Conservation (phyloP, 2,329 filamentous ascomycete genomes). For the Neofusicoccum ribis region DNA sequence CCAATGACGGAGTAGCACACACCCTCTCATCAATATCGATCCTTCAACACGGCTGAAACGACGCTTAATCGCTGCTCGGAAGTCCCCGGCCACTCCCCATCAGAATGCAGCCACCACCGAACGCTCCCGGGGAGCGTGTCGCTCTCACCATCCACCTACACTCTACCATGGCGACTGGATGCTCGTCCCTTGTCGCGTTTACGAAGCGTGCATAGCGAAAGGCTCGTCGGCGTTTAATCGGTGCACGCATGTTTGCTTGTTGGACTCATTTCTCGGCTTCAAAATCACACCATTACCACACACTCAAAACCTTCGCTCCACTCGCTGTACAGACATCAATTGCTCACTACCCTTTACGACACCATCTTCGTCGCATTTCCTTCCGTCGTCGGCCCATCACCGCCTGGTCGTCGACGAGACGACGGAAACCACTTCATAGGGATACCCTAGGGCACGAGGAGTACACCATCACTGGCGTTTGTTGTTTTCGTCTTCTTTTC, state of each 20-base stretch:
- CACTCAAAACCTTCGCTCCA: conserved; percentile 1
- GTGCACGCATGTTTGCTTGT: conserved; percentile 12
- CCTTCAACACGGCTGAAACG: conserved; percentile 7
- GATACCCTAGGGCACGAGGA: conserved; percentile 18
- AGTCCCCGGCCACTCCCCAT: background rate
- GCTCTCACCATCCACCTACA: background rate
- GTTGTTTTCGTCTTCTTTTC: background rate
- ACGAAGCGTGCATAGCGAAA: conserved; percentile 21
- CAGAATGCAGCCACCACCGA: background rate
- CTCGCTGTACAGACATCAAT: conserved; percentile 18
- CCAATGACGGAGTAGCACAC: background rate
- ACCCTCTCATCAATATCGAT: background rate
- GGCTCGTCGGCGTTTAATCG: conserved; percentile 15
- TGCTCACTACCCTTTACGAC: conserved; percentile 15
- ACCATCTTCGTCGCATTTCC: conserved; percentile 9
- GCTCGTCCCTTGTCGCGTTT: conserved; percentile 14
- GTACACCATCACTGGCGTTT: conserved; percentile 15
- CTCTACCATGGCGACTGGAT: conserved; percentile 2
- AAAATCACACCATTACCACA: conserved; percentile 2
- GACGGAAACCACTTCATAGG: conserved; percentile 15
- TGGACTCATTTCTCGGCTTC: conserved; percentile 7
- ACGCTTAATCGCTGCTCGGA: background rate
- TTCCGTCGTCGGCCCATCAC: background rate
- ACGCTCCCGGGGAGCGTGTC: background rate
- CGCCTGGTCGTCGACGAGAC: background rate